Percentiles rank a stretch among this genome's conserved stretches.
Evolutionary conservation across 176 grass and related monocot species (phyloP).

Genomic region (Microstegium vimineum): DNA sequence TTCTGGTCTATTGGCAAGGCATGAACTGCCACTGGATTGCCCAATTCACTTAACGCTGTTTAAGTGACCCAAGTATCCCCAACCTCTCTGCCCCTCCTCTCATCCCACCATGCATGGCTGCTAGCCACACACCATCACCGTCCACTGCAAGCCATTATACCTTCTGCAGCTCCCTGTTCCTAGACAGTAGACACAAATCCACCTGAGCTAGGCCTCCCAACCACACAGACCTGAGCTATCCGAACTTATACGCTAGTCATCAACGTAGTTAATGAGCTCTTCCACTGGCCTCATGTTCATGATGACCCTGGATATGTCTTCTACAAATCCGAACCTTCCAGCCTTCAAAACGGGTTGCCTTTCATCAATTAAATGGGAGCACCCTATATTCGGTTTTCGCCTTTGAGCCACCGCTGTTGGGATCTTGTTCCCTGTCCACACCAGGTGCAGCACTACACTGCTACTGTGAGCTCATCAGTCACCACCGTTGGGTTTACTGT

Average conservation of each 20-base stretch:
- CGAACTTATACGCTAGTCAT: not conserved
- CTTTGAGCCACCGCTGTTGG: not conserved
- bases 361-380: not conserved
- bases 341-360: not conserved
- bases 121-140: no score
- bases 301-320: not conserved
- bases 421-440: not conserved
- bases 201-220: no score
- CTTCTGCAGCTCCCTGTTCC: not conserved
- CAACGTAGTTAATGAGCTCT: not conserved
- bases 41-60: no score
- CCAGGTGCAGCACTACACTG: not conserved
- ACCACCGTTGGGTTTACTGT: not conserved
- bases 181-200: not conserved
- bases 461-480: not conserved
- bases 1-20: no score
- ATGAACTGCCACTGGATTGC: no score
- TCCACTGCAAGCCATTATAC: not conserved
- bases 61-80: not conserved
- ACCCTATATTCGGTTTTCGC: not conserved
- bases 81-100: not conserved
- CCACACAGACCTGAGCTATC: no score
- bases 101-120: no score
- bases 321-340: not conserved
- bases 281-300: not conserved